Base-by-base conservation (phyloP, 73 alveolate genomes). In the Paramecium caudatum region DNA sequence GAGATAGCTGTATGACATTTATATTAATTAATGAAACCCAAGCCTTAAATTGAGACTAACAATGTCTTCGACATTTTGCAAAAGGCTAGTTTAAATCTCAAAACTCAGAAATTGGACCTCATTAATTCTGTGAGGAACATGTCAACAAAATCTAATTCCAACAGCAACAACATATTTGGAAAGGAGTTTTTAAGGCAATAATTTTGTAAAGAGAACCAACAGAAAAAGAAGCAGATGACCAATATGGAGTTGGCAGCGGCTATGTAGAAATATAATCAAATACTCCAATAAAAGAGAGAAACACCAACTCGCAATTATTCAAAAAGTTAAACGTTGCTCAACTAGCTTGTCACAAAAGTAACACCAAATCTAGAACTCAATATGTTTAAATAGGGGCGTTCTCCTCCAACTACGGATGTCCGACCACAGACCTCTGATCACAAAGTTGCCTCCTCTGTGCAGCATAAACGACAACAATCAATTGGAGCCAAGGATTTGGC, bases 1-100 rank as follows among this genome's bases (percentile, higher is more conserved):
- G 36, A 93, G 94, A 84, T 95, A 95, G 13, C 95, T 82, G 82
- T 95, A 93, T 39, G 98, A 93, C 93, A 88, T 88, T 39, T 39
- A 9, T 6, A 39, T 39, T 39, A 55, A 55, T 12, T 55, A 55
- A 55, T 55, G 80, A 55, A 55, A 43, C 13, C 17, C 10, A 55
- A 23, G 4, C 80, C 80, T 2, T 7, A 55, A 55, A 55, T 55
- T 55, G 80, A 55, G 80, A 55, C 80, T 5, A 55, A 55, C 30
- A 55, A 55, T 55, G 45, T 55, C 4, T 55, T 55, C n/a, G 80
- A 55, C 17, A 55, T 55, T 12, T 55, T 55, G 80, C 46, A 55
- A 15, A 55, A 55, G 13, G 80, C 80, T 19, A 55, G 80, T 15
- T 55, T 27, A 23, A 55, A 55, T 55, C 45, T 55, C 10, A 55